These are phyloP conservation scores for Aspergillus nanangensis DNA, from an alignment of 495 filamentous ascomycete species.

Conservation along the genomic window DNA sequence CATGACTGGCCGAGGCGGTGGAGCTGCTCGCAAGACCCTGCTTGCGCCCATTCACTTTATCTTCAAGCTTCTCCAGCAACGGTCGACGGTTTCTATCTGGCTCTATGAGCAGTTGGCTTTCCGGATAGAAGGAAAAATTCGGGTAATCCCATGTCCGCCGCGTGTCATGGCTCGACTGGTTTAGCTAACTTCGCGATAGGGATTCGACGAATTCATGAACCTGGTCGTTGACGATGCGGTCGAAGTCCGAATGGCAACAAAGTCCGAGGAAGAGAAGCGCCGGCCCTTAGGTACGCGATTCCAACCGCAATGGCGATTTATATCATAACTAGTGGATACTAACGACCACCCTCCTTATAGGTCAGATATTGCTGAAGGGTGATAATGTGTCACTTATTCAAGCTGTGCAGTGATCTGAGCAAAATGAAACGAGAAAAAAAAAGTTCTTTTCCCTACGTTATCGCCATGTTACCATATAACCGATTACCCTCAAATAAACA, in stretches of 20 bases:
- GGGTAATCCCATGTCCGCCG: conserved; percentile 44
- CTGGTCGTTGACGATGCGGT: conserved; percentile 93
- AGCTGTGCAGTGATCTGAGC: conserved; percentile 49
- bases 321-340: not conserved
- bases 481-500: conserved; percentile 16
- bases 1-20: conserved; percentile 77
- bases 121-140: conserved; percentile 91
- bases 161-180: not conserved
- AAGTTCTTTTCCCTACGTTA: conserved; percentile 2
- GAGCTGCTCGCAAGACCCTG: conserved; percentile 80
- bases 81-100: conserved; percentile 88
- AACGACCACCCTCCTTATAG: conserved; percentile 42
- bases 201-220: conserved; percentile 99
- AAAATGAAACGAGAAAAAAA: conserved; percentile 4
- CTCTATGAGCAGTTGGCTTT: conserved; percentile 92
- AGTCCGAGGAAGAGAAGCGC: conserved; percentile 74
- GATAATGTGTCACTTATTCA: conserved; percentile 97
- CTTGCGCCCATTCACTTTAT: conserved; percentile 98
- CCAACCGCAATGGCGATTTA: not conserved
- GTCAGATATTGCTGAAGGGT: conserved; percentile 94
- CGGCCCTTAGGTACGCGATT: conserved; percentile 66
- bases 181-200: conserved; percentile 44
- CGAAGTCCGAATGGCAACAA: conserved; percentile 82
- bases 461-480: conserved; percentile 13
- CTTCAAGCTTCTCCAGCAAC: conserved; percentile 90